Conservation (phyloP, 805 yeast genomes). For the Hanseniaspora mollemarum region DNA sequence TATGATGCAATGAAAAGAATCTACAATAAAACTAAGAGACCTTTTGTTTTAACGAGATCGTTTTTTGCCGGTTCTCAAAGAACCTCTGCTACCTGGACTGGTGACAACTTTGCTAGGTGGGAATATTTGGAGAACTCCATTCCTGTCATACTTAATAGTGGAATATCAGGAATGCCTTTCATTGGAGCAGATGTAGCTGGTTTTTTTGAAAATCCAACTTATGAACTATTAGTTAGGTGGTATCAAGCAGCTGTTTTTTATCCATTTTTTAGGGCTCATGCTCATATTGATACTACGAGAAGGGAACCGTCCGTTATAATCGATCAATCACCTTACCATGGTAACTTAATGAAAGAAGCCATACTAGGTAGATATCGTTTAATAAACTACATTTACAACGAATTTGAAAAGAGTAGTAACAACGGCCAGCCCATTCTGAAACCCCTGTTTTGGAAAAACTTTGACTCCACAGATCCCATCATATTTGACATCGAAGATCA, state of each 20-base stretch:
- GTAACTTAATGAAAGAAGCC: constrained; percentile 51
- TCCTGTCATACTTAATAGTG: constrained; percentile 78
- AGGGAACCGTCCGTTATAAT: constrained; percentile 73
- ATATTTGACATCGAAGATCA: constrained; percentile 64
- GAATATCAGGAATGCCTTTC: constrained; percentile 79
- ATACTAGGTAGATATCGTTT: constrained; percentile 61
- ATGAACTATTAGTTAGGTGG: constrained; percentile 81
- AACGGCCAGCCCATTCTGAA: constrained; percentile 60
- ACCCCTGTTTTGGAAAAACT: constrained; percentile 52
- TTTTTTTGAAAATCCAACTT: constrained; percentile 78
- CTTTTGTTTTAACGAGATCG: constrained; percentile 78
- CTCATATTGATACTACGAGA: constrained; percentile 85
- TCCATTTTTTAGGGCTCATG: constrained; percentile 94
- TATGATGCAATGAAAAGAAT: constrained; percentile 51
- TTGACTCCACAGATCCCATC: constrained; percentile 32
- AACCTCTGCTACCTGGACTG: constrained; percentile 93
- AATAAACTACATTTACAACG: constrained; percentile 70
- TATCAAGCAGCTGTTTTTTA: constrained; percentile 92
- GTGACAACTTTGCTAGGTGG: constrained; percentile 93
- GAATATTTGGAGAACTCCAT: constrained; percentile 66
- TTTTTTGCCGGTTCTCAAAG: constrained; percentile 87
- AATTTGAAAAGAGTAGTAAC: constrained; percentile 52
- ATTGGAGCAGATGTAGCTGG: constrained; percentile 97
- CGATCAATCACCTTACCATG: constrained; percentile 59
- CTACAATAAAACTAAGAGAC: constrained; percentile 44